Percentiles rank a stretch among this genome's conserved stretches.
Evolutionary conservation across 768 basidiomycete species (phyloP).

Genomic region (Boletus pseudopeckii): DNA sequence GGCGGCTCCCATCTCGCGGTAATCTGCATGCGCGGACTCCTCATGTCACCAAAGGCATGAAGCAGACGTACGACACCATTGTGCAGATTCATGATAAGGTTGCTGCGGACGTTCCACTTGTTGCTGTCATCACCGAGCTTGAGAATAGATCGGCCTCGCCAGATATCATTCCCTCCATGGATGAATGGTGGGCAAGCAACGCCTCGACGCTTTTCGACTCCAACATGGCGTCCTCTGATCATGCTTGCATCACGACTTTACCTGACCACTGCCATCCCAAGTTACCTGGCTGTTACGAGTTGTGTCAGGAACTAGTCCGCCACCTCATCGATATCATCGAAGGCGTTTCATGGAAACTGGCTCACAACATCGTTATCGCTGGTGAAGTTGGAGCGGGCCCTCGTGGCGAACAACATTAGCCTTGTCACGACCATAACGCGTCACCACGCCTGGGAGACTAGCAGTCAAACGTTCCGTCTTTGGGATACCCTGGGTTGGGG

Average conservation of each 20-base stretch:
- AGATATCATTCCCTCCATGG: slow-evolving; percentile 26
- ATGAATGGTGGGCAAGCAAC: slow-evolving; percentile 41
- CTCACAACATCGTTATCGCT: slow-evolving; percentile 23
- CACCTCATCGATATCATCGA: slow-evolving; percentile 8
- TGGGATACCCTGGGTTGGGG: slow-evolving; percentile 32
- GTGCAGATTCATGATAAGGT: slow-evolving; percentile 18
- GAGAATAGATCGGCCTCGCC: slow-evolving; percentile 21
- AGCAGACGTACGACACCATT: slow-evolving; percentile 25
- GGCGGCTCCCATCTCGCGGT: slow-evolving; percentile 25
- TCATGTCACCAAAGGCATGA: slow-evolving; percentile 26
- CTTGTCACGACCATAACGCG: slow-evolving; percentile 15
- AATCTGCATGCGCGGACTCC: slow-evolving; percentile 26
- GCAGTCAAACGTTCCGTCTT: slow-evolving; percentile 15
- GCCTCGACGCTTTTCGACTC: slow-evolving; percentile 20
- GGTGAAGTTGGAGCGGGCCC: slow-evolving; percentile 25
- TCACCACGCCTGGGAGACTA: slow-evolving; percentile 12
- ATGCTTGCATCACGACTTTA: slow-evolving; percentile 22
- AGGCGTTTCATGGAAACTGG: slow-evolving; percentile 15
- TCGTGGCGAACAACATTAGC: slow-evolving; percentile 12
- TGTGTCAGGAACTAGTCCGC: slow-evolving; percentile 15
- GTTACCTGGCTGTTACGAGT: slow-evolving; percentile 13
- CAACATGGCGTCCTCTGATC: slow-evolving; percentile 32
- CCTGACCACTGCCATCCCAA: slow-evolving; percentile 21
- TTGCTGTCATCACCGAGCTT: slow-evolving; percentile 32
- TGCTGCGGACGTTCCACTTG: slow-evolving; percentile 19